Evolutionary conservation across 371 early-diverging fungal species (phyloP).

Genomic region (Actinomortierella ambigua): DNA sequence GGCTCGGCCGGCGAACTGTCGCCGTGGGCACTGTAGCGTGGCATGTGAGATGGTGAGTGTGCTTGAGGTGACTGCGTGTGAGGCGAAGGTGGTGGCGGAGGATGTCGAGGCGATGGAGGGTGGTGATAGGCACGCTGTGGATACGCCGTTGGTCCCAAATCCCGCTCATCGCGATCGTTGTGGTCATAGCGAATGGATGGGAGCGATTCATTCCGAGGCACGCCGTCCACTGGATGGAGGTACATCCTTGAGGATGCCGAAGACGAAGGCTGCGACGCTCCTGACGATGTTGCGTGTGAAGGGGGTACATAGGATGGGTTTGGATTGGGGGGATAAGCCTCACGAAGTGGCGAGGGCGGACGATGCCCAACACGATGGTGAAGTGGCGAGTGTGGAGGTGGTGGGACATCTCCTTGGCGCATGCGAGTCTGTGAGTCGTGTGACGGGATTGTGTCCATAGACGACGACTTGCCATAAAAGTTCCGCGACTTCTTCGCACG

Average conservation of each 20-base stretch:
- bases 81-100: conserved; percentile 25
- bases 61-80: conserved; percentile 19
- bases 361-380: conserved; percentile 21
- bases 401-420: conserved; percentile 12
- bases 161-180: conserved; percentile 10
- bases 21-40: too few species aligned
- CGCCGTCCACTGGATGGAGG: conserved; percentile 34
- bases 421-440: conserved; percentile 1
- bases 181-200: conserved; percentile 36
- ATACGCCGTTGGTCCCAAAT: not conserved
- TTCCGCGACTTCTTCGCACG: conserved; percentile 33
- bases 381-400: conserved; percentile 20
- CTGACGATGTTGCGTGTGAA: conserved; percentile 1
- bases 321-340: conserved; percentile 21
- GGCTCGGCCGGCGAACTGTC: conserved; percentile 12
- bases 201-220: conserved; percentile 34
- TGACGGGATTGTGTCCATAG: conserved; percentile 10
- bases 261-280: conserved; percentile 1
- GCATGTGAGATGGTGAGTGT: too few species aligned
- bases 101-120: conserved; percentile 18
- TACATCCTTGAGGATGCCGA: conserved; percentile 18
- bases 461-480: conserved; percentile 25
- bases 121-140: conserved; percentile 4
- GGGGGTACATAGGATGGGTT: not conserved
- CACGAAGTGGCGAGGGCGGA: conserved; percentile 45